Evolutionary conservation across 306 rosid species (phyloP).

Genomic region (Lathyrus tuberosus): DNA sequence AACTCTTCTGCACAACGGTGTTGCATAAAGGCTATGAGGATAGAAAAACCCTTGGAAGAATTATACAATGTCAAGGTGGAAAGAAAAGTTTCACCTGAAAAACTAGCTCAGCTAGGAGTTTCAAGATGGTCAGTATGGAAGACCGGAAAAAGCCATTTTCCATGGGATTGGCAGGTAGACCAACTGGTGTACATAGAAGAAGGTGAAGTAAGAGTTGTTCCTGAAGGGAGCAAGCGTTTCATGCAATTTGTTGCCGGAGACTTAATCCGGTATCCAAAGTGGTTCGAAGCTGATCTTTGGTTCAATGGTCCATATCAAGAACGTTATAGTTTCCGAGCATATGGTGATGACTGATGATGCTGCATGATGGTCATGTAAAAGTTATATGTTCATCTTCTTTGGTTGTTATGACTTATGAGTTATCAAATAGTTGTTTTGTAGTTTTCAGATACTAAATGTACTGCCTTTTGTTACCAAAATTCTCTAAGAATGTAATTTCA

Average conservation of each 20-base stretch:
- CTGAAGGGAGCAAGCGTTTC: constrained; percentile 79
- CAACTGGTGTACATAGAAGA: constrained; percentile 90
- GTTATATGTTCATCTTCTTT: background rate
- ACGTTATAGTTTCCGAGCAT: constrained; percentile 79
- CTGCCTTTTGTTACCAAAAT: background rate
- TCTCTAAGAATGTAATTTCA: background rate
- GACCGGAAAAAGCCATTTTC: constrained; percentile 72
- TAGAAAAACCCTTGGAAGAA: constrained; percentile 82
- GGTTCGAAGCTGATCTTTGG: constrained; percentile 93
- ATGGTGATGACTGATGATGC: constrained; percentile 64
- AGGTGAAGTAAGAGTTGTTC: constrained; percentile 91
- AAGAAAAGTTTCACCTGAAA: constrained; percentile 58
- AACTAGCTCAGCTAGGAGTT: constrained; percentile 70
- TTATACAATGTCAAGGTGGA: constrained; percentile 77
- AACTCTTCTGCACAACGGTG: constrained; percentile 29
- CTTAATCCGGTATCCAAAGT: constrained; percentile 82
- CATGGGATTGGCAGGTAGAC: constrained; percentile 98
- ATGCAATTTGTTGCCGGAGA: constrained; percentile 88
- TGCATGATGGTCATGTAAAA: background rate
- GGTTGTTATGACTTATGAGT: background rate
- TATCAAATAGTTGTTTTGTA: background rate
- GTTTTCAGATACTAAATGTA: constrained; percentile 9
- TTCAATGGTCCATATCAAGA: constrained; percentile 89
- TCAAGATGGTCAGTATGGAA: constrained; percentile 91
- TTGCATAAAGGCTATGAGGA: constrained; percentile 57